phyloP scores from a whole-genome alignment of 2,329 filamentous ascomycete genomes.

The Fusarium brevicatenulatum region DNA sequence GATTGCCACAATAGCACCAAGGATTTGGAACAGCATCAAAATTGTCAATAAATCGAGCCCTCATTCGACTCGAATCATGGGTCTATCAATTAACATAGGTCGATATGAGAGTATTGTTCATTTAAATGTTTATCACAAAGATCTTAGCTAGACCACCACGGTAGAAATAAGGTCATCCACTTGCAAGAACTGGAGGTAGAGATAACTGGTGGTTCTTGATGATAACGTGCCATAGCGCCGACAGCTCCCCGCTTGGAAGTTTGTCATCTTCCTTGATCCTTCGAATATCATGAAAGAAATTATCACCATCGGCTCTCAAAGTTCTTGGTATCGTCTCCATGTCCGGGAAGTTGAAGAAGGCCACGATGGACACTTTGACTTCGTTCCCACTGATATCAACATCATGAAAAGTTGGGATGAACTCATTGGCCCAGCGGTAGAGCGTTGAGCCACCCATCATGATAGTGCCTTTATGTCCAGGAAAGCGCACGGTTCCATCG shows the following conservation, averaged over 20 bases:
- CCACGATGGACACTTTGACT: slow-evolving; percentile 17
- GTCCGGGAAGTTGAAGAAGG: slow-evolving; percentile 23
- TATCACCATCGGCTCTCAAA: background rate
- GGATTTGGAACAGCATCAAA: background rate
- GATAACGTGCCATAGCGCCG: background rate
- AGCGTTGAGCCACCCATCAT: slow-evolving; percentile 24
- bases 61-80: background rate
- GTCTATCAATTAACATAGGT: too few relatives aligned
- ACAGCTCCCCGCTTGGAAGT: background rate
- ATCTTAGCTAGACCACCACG: too few relatives aligned
- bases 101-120: fast-evolving
- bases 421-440: slow-evolving; percentile 17
- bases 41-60: background rate
- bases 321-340: slow-evolving; percentile 6
- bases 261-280: slow-evolving; percentile 6
- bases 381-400: slow-evolving; percentile 9
- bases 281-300: background rate
- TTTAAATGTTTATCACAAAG: fast-evolving
- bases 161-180: background rate
- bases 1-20: background rate
- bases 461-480: background rate
- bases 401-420: background rate
- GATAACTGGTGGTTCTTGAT: background rate
- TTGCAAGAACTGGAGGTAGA: background rate
- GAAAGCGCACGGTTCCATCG: background rate